Percentiles rank a stretch among this genome's conserved stretches.
Conservation (phyloP, 2,329 filamentous ascomycete genomes). For the Penicillium verrucosum region DNA sequence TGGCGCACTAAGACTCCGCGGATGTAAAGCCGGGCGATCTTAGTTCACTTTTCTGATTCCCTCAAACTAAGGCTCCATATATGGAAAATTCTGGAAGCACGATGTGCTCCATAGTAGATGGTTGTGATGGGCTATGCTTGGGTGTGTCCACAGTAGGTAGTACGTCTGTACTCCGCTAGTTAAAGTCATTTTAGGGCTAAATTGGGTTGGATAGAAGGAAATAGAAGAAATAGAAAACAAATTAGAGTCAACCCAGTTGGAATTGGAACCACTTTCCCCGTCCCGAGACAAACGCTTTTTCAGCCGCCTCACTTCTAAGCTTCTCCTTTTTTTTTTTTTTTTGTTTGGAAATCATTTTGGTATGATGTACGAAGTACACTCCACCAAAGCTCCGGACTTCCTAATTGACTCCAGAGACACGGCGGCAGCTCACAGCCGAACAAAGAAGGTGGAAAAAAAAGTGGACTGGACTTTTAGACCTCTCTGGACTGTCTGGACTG, state of each 20-base stretch:
- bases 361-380: neutral
- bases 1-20: slow-evolving; percentile 19
- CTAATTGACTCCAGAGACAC: neutral
- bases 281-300: slow-evolving; percentile 10
- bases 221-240: neutral
- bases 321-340: neutral
- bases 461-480: neutral
- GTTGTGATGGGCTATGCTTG: neutral
- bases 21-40: slow-evolving; percentile 25
- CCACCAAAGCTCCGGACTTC: neutral
- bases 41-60: slow-evolving; percentile 8
- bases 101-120: neutral
- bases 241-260: neutral
- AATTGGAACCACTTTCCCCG: slow-evolving; percentile 4
- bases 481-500: neutral
- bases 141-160: slow-evolving; percentile 4
- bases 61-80: neutral
- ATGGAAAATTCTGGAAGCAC: slow-evolving; percentile 24
- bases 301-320: slow-evolving; percentile 5
- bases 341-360: neutral
- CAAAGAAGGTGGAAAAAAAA: neutral
- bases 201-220: neutral
- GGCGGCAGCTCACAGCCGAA: neutral
- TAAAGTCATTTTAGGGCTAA: neutral
- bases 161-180: slow-evolving; percentile 3